Evolutionary conservation across 2,329 filamentous ascomycete species (phyloP).

Genomic region (Nakataea oryzae): DNA sequence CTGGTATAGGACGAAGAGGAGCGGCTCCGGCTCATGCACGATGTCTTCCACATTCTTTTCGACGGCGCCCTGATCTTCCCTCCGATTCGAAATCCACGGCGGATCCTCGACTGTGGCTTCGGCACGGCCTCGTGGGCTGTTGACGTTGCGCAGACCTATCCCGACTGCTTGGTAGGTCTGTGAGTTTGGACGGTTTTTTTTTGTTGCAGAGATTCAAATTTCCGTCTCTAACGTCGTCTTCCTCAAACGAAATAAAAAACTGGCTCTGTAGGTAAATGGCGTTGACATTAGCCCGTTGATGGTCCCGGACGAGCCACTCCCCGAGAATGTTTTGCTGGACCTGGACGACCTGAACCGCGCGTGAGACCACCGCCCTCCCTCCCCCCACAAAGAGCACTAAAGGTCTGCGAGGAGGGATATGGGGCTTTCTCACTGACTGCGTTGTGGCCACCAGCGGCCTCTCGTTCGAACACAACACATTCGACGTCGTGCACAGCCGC

Average conservation of each 20-base stretch:
- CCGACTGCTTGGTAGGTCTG: constrained; percentile 47
- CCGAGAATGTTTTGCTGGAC: constrained; percentile 60
- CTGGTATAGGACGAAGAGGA: constrained; percentile 52
- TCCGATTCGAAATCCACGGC: constrained; percentile 44
- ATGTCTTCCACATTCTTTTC: constrained; percentile 52
- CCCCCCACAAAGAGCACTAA: not conserved
- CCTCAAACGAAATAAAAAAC: not conserved
- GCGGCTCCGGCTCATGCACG: constrained; percentile 53
- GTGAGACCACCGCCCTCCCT: constrained; percentile 20
- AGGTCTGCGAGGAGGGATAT: not conserved
- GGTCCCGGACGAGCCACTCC: constrained; percentile 47
- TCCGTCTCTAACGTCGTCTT: not conserved
- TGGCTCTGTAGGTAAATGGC: constrained; percentile 47
- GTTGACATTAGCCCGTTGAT: constrained; percentile 64
- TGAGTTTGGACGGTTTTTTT: too few relatives aligned
- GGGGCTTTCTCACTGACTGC: not conserved
- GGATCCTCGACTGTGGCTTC: constrained; percentile 63
- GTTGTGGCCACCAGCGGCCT: constrained; percentile 30
- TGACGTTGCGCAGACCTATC: constrained; percentile 55
- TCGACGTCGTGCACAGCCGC: constrained; percentile 76
- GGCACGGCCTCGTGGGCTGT: constrained; percentile 62
- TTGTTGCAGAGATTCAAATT: not conserved
- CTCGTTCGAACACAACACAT: constrained; percentile 59
- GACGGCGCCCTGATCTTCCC: constrained; percentile 60
- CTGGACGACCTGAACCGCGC: constrained; percentile 61